These are phyloP conservation scores for Trifolium pratense DNA, from an alignment of 306 rosid genomes.

Conservation along the genomic window DNA sequence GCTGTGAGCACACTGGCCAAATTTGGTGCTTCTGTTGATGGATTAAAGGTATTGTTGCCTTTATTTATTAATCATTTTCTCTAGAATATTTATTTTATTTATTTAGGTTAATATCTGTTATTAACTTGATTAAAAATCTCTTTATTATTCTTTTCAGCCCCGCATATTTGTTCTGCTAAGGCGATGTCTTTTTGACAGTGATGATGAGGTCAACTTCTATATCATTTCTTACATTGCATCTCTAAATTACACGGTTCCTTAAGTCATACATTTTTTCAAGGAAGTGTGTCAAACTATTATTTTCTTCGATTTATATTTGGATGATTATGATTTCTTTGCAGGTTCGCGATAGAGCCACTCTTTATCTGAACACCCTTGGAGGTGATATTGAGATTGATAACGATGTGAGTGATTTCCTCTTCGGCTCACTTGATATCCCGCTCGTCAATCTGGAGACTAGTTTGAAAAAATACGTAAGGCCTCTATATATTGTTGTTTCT, in stretches of 20 bases:
- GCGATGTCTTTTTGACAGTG: constrained; percentile 94
- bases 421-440: constrained; percentile 87
- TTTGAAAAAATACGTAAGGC: constrained; percentile 82
- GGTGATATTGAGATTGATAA: constrained; percentile 82
- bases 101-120: constrained; percentile 24
- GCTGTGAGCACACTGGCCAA: constrained; percentile 98
- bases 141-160: constrained; percentile 67
- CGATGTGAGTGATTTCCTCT: constrained; percentile 74
- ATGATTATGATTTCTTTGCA: constrained; percentile 43
- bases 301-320: constrained; percentile 25
- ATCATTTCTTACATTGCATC: constrained; percentile 27
- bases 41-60: constrained; percentile 62
- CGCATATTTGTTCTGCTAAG: constrained; percentile 79
- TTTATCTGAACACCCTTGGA: constrained; percentile 83
- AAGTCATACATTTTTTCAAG: constrained; percentile 7
- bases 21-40: constrained; percentile 93
- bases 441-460: constrained; percentile 86
- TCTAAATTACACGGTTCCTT: constrained; percentile 33
- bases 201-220: constrained; percentile 79
- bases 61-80: constrained; percentile 31
- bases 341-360: constrained; percentile 99
- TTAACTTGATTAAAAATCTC: constrained; percentile 34
- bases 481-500: constrained; percentile 28
- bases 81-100: constrained; percentile 25
- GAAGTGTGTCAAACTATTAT: constrained; percentile 9